These are phyloP conservation scores for Pulicaria dysenterica DNA, from an alignment of 129 eudicot genomes.

Conservation along the genomic window DNA sequence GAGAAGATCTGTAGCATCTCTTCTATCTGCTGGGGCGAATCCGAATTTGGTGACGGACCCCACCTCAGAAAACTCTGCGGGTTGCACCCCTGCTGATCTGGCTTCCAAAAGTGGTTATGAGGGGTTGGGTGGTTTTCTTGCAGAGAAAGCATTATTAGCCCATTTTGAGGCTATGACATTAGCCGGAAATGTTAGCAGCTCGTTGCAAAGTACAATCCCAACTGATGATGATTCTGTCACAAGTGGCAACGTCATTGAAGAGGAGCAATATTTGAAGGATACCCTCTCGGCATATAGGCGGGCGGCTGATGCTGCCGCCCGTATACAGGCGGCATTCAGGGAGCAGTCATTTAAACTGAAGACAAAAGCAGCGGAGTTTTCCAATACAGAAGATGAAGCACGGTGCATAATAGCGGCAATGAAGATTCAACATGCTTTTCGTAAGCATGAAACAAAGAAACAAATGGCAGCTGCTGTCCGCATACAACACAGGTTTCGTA, in stretches of 20 bases:
- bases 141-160: constrained; percentile 83
- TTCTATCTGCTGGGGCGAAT: constrained; percentile 96
- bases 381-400: constrained; percentile 81
- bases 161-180: constrained; percentile 87
- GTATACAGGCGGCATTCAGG: constrained; percentile 93
- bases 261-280: constrained; percentile 75
- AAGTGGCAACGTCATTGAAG: constrained; percentile 49
- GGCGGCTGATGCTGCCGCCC: constrained; percentile 99
- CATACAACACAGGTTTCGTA: constrained; percentile 80
- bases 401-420: constrained; percentile 86
- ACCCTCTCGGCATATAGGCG: constrained; percentile 88
- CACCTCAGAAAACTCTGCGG: constrained; percentile 78
- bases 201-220: constrained; percentile 53
- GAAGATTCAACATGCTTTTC: constrained; percentile 95
- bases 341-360: constrained; percentile 70
- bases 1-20: constrained; percentile 82
- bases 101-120: constrained; percentile 82
- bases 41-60: constrained; percentile 93
- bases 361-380: constrained; percentile 52
- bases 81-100: constrained; percentile 85
- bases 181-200: constrained; percentile 91
- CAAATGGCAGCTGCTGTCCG: constrained; percentile 84
- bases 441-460: constrained; percentile 64
- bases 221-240: constrained; percentile 39
- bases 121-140: constrained; percentile 92